Evolutionary conservation across 2,329 filamentous ascomycete species (phyloP).

Genomic region (Ciborinia camelliae): DNA sequence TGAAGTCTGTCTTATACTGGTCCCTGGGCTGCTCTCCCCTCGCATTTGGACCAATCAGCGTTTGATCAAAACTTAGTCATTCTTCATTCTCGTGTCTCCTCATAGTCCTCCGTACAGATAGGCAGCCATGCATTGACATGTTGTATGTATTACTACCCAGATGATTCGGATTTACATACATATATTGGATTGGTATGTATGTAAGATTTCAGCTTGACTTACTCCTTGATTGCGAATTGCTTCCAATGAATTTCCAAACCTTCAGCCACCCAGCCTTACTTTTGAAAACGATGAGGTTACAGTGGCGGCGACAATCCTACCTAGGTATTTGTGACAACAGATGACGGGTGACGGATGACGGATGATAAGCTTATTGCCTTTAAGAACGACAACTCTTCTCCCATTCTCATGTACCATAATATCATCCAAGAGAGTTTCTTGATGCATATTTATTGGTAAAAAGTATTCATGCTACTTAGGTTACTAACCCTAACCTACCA

Average conservation of each 20-base stretch:
- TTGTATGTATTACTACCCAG: not conserved
- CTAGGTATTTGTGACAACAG: not conserved
- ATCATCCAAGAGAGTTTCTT: not conserved
- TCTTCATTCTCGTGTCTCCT: too few relatives aligned
- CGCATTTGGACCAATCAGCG: too few relatives aligned
- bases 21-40: too few relatives aligned
- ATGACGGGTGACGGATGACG: slow-evolving; percentile 1
- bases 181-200: not conserved
- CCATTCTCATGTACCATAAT: not conserved
- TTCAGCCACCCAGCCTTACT: slow-evolving; percentile 13
- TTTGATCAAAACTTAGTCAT: not conserved
- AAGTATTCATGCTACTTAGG: not conserved
- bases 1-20: too few relatives aligned
- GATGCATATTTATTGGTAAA: not conserved
- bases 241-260: not conserved
- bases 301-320: not conserved
- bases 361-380: not conserved
- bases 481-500: too few relatives aligned
- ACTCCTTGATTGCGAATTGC: not conserved
- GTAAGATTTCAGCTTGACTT: not conserved
- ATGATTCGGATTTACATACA: slow-evolving; percentile 1
- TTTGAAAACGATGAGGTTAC: slow-evolving; percentile 1
- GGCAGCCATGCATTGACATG: not conserved
- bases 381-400: not conserved
- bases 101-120: too few relatives aligned